Evolutionary conservation across 148 eudicot genomes (phyloP), one percentile per base, ranked within the genome.

Genomic region (Cornus controversa): DNA sequence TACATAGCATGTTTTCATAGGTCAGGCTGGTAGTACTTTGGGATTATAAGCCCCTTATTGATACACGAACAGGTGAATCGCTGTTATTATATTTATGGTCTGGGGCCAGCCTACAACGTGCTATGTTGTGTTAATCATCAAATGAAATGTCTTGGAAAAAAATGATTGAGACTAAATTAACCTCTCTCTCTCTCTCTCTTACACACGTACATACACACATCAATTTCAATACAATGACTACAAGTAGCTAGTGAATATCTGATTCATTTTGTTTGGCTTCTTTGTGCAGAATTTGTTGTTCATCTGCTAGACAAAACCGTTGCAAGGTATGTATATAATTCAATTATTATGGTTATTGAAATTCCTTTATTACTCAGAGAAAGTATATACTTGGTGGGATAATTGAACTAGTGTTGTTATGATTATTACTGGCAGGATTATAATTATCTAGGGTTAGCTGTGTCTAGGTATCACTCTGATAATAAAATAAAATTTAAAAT

Each of bases 281-380:
- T 75, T 42, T 66, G 29, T 75, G 88, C 90, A 89, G 92, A 84
- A 80, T 85, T 85, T 65, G 89, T 87, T 73, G 84, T 83, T 62
- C 90, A 89, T 82, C 36, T 84, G 53, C 83, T 89, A 54, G 92
- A 89, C 85, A 89, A 89, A 82, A 71, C 86, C 53, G 80, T 89
- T 76, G 92, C 89, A 80, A 89, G 90, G 90, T 89, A 81, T 58
- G 4, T 16, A 70, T 20, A 63, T 71, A 10, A 27, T 36, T 50
- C 13, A 54, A 23, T 37, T 40, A 15, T 60, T 60, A 3, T 66
- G 62, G 64, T 65, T 25, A 29, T 60, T 37, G n/a, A 79, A 60
- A 50, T 66, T 37, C 28, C 63, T 6, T 60, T 57, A 5, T 24
- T 3, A 27, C 7, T 50, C 29, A 42, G 13, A 37, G 24, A 60